Base-by-base conservation (phyloP, 306 rosid species). In the Acacia crassicarpa region DNA sequence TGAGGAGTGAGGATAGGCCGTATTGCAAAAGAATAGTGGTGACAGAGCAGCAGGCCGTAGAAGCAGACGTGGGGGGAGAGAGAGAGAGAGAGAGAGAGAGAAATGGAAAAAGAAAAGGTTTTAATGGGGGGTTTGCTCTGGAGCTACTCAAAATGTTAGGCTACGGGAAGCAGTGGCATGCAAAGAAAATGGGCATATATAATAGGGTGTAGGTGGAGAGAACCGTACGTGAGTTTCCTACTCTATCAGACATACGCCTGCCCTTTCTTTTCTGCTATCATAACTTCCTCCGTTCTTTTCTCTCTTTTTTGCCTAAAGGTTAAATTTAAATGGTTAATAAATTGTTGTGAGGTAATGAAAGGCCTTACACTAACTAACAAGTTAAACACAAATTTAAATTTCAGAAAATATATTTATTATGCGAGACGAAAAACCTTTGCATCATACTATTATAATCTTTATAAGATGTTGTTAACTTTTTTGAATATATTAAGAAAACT, bases 21-120 rank as follows among this genome's bases (percentile, higher is more conserved):
- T 71, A 61, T 74, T 62, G 72, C 70, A 81, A 27, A 25, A 84
- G 79, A 87, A 87, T 84, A 68, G 67, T 46, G 30, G 66, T 8
- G 17, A 68, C 79, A 78, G 83, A 67, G 75, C 48, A 76, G 80
- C 67, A 76, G 54, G 48, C 45, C 73, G 68, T 58, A 78, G 70
- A 67, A 76, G 53, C 76, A 80, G 70, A 13, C 10, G 8, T 35
- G 51, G 10, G 22, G 15, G 15, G 40, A 41, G 71, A 44, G 49
- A 48, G 67, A 8, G 14, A 58, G 49, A 48, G 67, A 8, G 14
- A 58, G 23, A 59, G 78, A 79, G 77, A 2, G 59, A 53, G 51
- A 13, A 3, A 15, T 4, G 54, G 19, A 2, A 20, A 20, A n/a
- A 56, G 27, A 20, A 11, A 8, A 20, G 25, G 56, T 74, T 71